Evolutionary conservation across 441 rosid genomes (phyloP).

Genomic region (Erodium texanum): DNA sequence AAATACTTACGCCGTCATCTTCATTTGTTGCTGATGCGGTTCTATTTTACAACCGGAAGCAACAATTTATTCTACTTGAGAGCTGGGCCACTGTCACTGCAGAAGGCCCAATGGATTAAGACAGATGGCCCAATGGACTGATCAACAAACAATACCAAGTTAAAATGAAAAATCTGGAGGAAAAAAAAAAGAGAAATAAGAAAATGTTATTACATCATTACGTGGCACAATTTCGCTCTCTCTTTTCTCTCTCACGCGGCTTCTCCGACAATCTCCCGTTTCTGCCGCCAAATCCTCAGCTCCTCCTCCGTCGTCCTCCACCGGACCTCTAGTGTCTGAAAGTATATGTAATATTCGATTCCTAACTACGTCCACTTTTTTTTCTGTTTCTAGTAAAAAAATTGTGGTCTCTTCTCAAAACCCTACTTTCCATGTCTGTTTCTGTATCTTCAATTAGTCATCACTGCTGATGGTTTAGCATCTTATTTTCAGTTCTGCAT

Average conservation of each 20-base stretch:
- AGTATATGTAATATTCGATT: not conserved
- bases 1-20: no score
- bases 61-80: no score
- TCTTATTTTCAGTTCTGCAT: not conserved
- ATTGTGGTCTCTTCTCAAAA: not conserved
- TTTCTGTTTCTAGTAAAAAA: not conserved
- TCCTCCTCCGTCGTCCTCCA: not conserved
- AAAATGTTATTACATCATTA: no score
- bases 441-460: not conserved
- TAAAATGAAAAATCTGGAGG: no score
- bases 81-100: no score
- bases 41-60: no score
- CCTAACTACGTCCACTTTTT: not conserved
- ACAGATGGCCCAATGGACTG: no score
- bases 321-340: not conserved
- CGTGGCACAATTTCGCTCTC: not conserved
- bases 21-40: no score
- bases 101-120: no score
- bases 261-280: not conserved
- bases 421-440: not conserved
- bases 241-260: not conserved
- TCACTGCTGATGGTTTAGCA: not conserved
- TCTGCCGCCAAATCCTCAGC: not conserved
- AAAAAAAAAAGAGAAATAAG: no score
- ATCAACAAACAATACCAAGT: no score